Percentiles rank a stretch among this genome's conserved stretches.
These are phyloP conservation scores for Leishmania martiniquensis DNA, from an alignment of 208 protist species.

Conservation along the genomic window DNA sequence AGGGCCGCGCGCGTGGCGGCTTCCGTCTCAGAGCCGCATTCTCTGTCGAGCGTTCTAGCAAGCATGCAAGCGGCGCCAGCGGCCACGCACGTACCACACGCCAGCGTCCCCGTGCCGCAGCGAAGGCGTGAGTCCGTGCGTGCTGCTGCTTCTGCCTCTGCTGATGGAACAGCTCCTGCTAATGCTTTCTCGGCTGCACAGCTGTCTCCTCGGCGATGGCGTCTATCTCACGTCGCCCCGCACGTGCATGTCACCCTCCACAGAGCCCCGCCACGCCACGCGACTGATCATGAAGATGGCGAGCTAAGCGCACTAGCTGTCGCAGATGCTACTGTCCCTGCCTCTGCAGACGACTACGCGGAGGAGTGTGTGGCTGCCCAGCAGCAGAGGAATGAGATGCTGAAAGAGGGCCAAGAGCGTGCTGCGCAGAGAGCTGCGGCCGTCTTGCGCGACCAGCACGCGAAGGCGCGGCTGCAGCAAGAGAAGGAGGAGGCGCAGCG, in stretches of 20 bases:
- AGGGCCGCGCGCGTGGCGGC: conserved; percentile 29
- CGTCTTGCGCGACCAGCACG: conserved; percentile 20
- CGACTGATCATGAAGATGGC: neutral
- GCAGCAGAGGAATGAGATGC: neutral
- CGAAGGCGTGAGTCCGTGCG: neutral
- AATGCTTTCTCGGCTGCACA: neutral
- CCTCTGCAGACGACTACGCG: neutral
- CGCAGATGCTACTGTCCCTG: neutral
- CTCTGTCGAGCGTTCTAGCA: conserved; percentile 19
- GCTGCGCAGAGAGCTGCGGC: conserved; percentile 40
- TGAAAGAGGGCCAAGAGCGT: conserved; percentile 18
- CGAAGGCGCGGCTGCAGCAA: conserved; percentile 6
- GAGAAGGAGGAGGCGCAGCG: conserved; percentile 10
- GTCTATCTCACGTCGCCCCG: conserved; percentile 23
- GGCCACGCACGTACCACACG: neutral
- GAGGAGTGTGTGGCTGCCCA: conserved; percentile 9
- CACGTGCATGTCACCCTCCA: conserved; percentile 16
- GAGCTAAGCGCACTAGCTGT: neutral
- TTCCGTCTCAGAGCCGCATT: neutral
- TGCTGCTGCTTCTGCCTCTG: neutral
- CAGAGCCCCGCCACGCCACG: neutral
- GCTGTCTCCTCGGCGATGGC: conserved; percentile 2
- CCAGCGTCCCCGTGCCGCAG: conserved; percentile 16
- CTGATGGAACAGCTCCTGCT: neutral
- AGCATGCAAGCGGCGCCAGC: conserved; percentile 15